Evolutionary conservation across 208 protist genomes (phyloP).

Genomic region (Acanthamoeba castellanii): DNA sequence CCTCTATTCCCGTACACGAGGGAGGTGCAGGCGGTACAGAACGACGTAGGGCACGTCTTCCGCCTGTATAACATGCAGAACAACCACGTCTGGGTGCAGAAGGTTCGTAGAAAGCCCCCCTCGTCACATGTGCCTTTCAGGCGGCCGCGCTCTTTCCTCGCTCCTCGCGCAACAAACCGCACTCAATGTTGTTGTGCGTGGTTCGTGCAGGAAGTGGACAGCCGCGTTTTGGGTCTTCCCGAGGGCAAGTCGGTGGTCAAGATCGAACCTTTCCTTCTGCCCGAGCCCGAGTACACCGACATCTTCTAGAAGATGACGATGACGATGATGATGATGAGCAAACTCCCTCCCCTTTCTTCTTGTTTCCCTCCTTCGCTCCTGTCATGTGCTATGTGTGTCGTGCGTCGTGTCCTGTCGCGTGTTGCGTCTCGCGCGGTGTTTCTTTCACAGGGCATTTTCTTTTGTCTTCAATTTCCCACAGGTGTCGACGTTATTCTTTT

Average conservation of each 20-base stretch:
- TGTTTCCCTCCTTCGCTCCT: no score
- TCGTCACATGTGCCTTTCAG: not conserved
- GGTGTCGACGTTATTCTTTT: not conserved
- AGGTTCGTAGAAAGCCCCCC: not conserved
- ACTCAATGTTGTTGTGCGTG: no score
- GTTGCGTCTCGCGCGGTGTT: no score
- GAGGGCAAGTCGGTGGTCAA: slow-evolving; percentile 35
- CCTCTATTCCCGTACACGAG: not conserved
- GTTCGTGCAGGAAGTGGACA: not conserved
- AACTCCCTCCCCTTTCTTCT: no score
- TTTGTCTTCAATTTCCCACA: not conserved
- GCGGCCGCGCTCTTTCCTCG: no score
- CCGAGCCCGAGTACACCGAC: slow-evolving; percentile 23
- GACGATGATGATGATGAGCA: not conserved
- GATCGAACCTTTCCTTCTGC: not conserved
- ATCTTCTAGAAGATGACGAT: not conserved
- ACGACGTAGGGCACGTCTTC: slow-evolving; percentile 27
- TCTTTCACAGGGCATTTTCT: no score
- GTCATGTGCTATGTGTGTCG: no score
- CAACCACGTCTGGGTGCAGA: slow-evolving; percentile 22
- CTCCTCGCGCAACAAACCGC: no score
- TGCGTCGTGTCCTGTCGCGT: no score
- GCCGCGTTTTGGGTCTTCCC: not conserved
- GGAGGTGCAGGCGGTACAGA: not conserved
- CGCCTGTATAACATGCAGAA: slow-evolving; percentile 33